Evolutionary conservation across 805 yeast genomes (phyloP).

Genomic region (Saturnispora gosingensis): DNA sequence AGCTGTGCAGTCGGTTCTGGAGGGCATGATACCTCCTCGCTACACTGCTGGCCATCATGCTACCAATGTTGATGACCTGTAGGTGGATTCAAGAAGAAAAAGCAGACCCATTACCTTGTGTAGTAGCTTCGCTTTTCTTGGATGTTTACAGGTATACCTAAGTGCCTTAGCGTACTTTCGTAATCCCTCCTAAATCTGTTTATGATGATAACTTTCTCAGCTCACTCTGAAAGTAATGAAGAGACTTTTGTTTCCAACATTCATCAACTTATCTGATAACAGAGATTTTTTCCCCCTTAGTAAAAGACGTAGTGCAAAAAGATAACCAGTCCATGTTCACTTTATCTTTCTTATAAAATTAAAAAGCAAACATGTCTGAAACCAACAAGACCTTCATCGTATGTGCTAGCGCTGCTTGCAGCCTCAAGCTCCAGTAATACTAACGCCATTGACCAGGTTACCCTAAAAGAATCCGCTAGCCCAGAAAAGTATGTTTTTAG

Average conservation of each 20-base stretch:
- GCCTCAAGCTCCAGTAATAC: too few species aligned
- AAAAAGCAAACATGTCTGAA: constrained; percentile 1
- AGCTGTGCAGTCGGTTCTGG: too few species aligned
- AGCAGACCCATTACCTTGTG: not conserved
- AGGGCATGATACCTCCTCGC: too few species aligned
- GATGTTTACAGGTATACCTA: not conserved
- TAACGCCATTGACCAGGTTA: not conserved
- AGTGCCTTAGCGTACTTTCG: not conserved
- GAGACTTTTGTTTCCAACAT: constrained; percentile 40
- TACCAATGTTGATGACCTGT: not conserved
- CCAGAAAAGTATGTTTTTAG: constrained; percentile 3
- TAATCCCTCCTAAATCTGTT: constrained; percentile 14
- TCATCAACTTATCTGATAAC: constrained; percentile 32
- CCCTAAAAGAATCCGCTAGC: constrained; percentile 5
- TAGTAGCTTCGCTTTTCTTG: not conserved
- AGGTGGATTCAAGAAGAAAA: not conserved
- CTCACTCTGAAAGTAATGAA: constrained; percentile 51
- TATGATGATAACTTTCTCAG: constrained; percentile 48
- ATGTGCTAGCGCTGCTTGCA: not conserved
- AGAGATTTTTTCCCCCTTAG: not conserved
- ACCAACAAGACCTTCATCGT: constrained; percentile 4
- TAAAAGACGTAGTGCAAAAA: not conserved
- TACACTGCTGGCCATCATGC: too few species aligned
- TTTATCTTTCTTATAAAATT: not conserved
- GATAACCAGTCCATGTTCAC: not conserved